Evolutionary conservation across 306 rosid genomes (phyloP).

Genomic region (Carpinus viminea): DNA sequence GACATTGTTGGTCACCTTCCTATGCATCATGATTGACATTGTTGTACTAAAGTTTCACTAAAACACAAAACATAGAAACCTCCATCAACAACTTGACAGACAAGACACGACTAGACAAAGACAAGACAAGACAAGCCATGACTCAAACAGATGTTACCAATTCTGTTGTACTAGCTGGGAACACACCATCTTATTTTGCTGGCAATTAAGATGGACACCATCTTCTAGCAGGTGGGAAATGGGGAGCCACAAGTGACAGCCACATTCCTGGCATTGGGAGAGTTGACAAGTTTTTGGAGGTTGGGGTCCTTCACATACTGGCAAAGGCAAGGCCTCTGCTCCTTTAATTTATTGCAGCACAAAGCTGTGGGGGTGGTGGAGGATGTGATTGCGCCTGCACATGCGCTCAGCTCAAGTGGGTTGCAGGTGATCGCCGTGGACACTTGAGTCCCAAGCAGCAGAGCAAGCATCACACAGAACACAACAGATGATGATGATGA

Average conservation of each 20-base stretch:
- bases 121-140: background rate
- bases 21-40: background rate
- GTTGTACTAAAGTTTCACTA: background rate
- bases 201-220: too few relatives aligned
- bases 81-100: background rate
- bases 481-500: background rate
- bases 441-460: constrained; percentile 18
- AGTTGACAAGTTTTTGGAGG: constrained; percentile 51
- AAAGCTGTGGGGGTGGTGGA: constrained; percentile 33
- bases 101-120: background rate
- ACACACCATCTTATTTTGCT: background rate
- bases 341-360: constrained; percentile 51
- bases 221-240: constrained; percentile 40
- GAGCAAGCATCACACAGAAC: constrained; percentile 23
- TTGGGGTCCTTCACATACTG: constrained; percentile 50
- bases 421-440: constrained; percentile 45
- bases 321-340: constrained; percentile 65
- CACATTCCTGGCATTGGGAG: constrained; percentile 60
- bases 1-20: background rate
- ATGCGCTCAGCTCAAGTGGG: constrained; percentile 47
- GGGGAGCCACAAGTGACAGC: constrained; percentile 47
- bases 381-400: constrained; percentile 42
- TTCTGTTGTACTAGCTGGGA: background rate
- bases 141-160: background rate
- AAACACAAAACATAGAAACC: background rate